Conservation (phyloP, 371 early-diverging fungal species). For the Cokeromyces recurvatus region DNA sequence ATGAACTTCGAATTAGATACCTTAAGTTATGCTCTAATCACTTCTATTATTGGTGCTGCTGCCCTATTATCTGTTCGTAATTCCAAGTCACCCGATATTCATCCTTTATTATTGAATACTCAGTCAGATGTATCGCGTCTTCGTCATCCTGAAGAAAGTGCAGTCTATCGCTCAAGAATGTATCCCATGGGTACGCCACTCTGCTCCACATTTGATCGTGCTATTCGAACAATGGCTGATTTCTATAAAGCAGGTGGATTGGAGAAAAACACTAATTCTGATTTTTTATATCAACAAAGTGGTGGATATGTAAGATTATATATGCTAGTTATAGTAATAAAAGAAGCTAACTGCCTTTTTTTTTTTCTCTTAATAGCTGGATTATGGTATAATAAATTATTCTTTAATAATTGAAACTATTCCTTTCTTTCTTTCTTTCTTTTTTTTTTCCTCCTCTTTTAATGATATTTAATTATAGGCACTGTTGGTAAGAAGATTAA, state of each 20-base stretch:
- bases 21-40: conserved; percentile 36
- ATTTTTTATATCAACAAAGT: conserved; percentile 18
- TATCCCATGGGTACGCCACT: conserved; percentile 58
- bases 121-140: conserved; percentile 63
- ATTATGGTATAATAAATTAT: neutral
- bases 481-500: conserved; percentile 15
- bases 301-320: conserved; percentile 25
- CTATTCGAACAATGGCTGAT: conserved; percentile 49
- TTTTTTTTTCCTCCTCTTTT: no score
- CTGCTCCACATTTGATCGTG: conserved; percentile 34
- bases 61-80: conserved; percentile 44
- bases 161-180: conserved; percentile 66
- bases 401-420: no score
- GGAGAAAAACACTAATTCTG: conserved; percentile 26
- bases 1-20: conserved; percentile 44
- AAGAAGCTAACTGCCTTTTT: conserved; percentile 3
- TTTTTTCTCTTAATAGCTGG: conserved; percentile 26
- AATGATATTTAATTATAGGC: conserved; percentile 11
- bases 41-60: conserved; percentile 40
- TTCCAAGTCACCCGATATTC: conserved; percentile 69
- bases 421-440: no score
- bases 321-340: conserved; percentile 14
- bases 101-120: conserved; percentile 69
- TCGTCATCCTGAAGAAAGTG: conserved; percentile 65
- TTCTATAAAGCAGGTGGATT: conserved; percentile 43